A percentile compares a stretch with the other conserved stretches of the same genome.
Evolutionary conservation across 441 rosid species (phyloP).

Genomic region (Rhodomyrtus psidioides): DNA sequence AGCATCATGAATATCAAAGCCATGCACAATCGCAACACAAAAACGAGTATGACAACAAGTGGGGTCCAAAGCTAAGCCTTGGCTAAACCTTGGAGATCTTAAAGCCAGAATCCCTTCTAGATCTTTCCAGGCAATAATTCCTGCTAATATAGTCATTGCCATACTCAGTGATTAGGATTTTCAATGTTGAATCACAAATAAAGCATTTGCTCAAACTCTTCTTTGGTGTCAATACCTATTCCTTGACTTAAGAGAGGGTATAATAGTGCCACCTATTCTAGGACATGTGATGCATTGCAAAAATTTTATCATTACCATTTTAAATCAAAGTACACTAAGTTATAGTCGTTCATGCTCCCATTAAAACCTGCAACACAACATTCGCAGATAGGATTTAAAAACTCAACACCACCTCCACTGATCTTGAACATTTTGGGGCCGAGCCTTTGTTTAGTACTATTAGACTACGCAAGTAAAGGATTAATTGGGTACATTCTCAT

Average conservation of each 20-base stretch:
- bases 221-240: background rate
- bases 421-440: background rate
- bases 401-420: background rate
- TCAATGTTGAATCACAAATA: background rate
- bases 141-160: background rate
- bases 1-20: background rate
- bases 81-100: background rate
- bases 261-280: background rate
- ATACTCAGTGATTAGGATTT: background rate
- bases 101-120: background rate
- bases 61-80: background rate
- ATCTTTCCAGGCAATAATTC: background rate
- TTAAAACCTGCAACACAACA: background rate
- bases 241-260: background rate
- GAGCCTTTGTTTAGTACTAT: background rate
- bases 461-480: background rate
- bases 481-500: background rate
- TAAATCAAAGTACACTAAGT: background rate
- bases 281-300: background rate
- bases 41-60: background rate
- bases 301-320: background rate
- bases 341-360: background rate
- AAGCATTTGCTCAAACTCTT: background rate
- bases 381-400: background rate
- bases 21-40: background rate